These are phyloP conservation scores for Lachnum nothofagi DNA, from an alignment of 2,329 filamentous ascomycete genomes.

Conservation along the genomic window DNA sequence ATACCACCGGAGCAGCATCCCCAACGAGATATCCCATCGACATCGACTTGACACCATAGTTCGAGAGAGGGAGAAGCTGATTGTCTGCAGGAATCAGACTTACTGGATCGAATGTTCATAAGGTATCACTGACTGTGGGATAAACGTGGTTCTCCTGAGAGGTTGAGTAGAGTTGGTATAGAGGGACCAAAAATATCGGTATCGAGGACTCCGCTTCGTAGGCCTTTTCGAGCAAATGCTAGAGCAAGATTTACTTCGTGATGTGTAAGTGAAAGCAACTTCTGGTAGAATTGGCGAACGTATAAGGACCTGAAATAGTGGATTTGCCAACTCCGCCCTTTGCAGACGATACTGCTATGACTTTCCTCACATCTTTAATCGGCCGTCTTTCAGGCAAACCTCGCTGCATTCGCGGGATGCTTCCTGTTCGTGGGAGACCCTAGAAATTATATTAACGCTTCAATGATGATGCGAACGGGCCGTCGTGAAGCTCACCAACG, in stretches of 20 bases:
- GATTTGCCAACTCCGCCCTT: constrained; percentile 99
- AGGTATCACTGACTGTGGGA: constrained; percentile 55
- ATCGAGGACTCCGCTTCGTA: constrained; percentile 82
- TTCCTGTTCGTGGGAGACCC: constrained; percentile 78
- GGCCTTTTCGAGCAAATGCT: constrained; percentile 74
- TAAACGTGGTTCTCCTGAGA: constrained; percentile 72
- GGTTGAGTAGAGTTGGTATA: constrained; percentile 81
- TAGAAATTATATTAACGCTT: constrained; percentile 35
- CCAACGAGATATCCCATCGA: constrained; percentile 93
- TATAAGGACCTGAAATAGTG: constrained; percentile 68
- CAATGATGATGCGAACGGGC: not conserved
- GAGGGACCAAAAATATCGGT: constrained; percentile 96
- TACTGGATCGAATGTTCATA: constrained; percentile 1
- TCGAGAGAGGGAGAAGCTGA: constrained; percentile 78
- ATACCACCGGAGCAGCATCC: constrained; percentile 78
- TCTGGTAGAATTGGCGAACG: not conserved
- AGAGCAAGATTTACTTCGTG: constrained; percentile 72
- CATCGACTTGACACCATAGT: constrained; percentile 97
- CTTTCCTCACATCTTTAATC: constrained; percentile 79
- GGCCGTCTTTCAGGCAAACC: constrained; percentile 74
- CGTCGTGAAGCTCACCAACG: constrained; percentile 56
- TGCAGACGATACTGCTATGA: constrained; percentile 94
- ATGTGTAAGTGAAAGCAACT: constrained; percentile 22
- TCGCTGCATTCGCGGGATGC: constrained; percentile 69
- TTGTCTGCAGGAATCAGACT: constrained; percentile 51